These are phyloP conservation scores for Saccharomycopsis fermentans DNA, from an alignment of 805 yeast species.

Conservation along the genomic window DNA sequence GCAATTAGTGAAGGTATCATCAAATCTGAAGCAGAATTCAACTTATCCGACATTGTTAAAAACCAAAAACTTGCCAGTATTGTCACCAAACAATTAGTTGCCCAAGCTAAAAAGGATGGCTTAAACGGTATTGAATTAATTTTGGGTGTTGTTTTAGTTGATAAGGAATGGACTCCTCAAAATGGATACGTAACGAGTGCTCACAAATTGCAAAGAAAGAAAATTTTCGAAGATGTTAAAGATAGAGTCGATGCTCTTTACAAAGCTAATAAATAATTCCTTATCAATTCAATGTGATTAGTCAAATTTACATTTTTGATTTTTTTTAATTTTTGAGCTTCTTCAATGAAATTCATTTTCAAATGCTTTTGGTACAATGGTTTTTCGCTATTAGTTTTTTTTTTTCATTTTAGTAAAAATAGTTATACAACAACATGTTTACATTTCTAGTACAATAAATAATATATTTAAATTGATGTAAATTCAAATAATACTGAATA, in stretches of 20 bases:
- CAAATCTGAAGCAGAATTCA: conserved; percentile 32
- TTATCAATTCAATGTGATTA: neutral
- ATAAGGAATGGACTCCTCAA: conserved; percentile 97
- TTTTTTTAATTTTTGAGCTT: neutral
- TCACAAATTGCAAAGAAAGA: conserved; percentile 89
- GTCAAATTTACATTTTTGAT: neutral
- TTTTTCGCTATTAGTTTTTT: neutral
- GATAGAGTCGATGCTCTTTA: conserved; percentile 62
- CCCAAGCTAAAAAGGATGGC: conserved; percentile 74
- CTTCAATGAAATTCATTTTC: too few relatives aligned
- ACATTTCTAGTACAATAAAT: neutral
- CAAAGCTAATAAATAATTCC: neutral
- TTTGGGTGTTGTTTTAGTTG: conserved; percentile 65
- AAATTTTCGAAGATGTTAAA: conserved; percentile 63
- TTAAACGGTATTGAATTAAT: conserved; percentile 78
- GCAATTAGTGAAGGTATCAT: conserved; percentile 47
- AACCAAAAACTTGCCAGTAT: conserved; percentile 47
- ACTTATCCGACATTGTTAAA: conserved; percentile 36
- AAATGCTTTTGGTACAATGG: neutral
- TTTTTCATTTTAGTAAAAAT: neutral
- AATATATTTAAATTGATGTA: neutral
- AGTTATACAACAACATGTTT: neutral
- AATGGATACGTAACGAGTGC: conserved; percentile 91
- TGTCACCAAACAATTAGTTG: conserved; percentile 48
- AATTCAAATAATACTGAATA: neutral